phyloP scores from a whole-genome alignment of 2,329 filamentous ascomycete genomes.

The Alternaria triticimaculans region DNA sequence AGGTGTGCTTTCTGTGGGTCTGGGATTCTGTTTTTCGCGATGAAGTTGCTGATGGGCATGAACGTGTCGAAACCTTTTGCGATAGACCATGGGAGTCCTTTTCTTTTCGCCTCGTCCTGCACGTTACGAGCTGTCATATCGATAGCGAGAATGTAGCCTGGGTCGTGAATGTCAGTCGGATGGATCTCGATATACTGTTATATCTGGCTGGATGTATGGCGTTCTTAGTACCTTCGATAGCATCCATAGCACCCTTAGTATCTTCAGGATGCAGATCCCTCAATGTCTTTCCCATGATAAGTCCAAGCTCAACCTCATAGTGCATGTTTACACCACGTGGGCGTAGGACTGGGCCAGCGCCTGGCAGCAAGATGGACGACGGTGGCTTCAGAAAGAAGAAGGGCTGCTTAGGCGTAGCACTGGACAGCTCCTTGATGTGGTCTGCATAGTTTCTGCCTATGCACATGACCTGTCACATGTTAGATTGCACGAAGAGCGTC shows the following conservation, averaged over 20 bases:
- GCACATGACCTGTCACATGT: slow-evolving; percentile 73
- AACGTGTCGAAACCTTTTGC: slow-evolving; percentile 99
- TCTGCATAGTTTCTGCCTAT: slow-evolving; percentile 97
- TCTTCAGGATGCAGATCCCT: slow-evolving; percentile 78
- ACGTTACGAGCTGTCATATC: slow-evolving; percentile 97
- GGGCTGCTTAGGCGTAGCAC: slow-evolving; percentile 84
- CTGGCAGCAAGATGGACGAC: slow-evolving; percentile 81
- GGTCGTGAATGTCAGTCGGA: not conserved
- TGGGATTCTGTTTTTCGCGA: slow-evolving; percentile 78
- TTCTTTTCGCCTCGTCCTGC: slow-evolving; percentile 96
- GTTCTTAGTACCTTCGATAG: slow-evolving; percentile 72
- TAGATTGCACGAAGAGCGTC: not conserved
- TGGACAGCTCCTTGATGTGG: slow-evolving; percentile 92
- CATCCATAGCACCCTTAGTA: slow-evolving; percentile 75
- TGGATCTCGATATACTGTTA: not conserved
- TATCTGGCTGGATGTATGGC: not conserved
- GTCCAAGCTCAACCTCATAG: slow-evolving; percentile 92
- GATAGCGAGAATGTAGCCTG: slow-evolving; percentile 87
- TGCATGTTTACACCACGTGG: slow-evolving; percentile 86
- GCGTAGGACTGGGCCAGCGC: slow-evolving; percentile 78
- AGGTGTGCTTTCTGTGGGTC: slow-evolving; percentile 90
- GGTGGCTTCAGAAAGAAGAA: slow-evolving; percentile 99
- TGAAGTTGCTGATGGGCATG: slow-evolving; percentile 81
- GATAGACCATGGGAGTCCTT: slow-evolving; percentile 94
- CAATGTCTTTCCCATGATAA: slow-evolving; percentile 84